Evolutionary conservation across 2,329 filamentous ascomycete genomes (phyloP), one percentile per base, ranked within the genome.

Genomic region (Cytospora schulzeri): DNA sequence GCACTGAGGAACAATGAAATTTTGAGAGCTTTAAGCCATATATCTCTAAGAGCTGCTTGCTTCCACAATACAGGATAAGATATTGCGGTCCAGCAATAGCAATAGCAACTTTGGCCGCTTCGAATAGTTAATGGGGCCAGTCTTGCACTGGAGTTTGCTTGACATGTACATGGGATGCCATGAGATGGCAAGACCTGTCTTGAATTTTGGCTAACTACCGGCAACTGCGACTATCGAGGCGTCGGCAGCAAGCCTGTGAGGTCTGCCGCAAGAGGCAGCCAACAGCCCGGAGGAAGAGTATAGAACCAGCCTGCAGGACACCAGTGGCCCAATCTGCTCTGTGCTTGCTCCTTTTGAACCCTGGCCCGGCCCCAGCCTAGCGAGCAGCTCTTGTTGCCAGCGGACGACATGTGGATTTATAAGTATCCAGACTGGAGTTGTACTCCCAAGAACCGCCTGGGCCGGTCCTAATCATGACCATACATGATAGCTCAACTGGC

Each of bases 101-200:
- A n/a, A n/a, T n/a, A n/a, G n/a, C n/a, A n/a, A n/a, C n/a, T n/a
- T n/a, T n/a, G n/a, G n/a, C n/a, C n/a, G n/a, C n/a, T n/a, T n/a
- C n/a, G n/a, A n/a, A n/a, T n/a, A n/a, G n/a, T n/a, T n/a, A n/a
- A n/a, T n/a, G n/a, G n/a, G n/a, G n/a, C n/a, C n/a, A n/a, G n/a
- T 31, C 29, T 31, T 35, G 33, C 33, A 35, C 33, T 35, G 33
- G 31, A 35, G 11, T 14, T 24, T 5, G 45, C 29, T 51, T 35
- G 17, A 56, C 11, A 31, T 19, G 19, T 29, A 8, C 45, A 9
- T 33, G 19, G 31, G 22, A 15, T 31, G 26, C 28, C 11, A 48
- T 50, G 38, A 50, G 38, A 19, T 62, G 38, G 52, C 38, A 38
- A 38, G 26, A 51, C 5, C 51, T 56, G 29, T 51, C 26, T 56